Evolutionary conservation across 2,329 filamentous ascomycete species (phyloP).

Genomic region (Colletotrichum zoysiae): DNA sequence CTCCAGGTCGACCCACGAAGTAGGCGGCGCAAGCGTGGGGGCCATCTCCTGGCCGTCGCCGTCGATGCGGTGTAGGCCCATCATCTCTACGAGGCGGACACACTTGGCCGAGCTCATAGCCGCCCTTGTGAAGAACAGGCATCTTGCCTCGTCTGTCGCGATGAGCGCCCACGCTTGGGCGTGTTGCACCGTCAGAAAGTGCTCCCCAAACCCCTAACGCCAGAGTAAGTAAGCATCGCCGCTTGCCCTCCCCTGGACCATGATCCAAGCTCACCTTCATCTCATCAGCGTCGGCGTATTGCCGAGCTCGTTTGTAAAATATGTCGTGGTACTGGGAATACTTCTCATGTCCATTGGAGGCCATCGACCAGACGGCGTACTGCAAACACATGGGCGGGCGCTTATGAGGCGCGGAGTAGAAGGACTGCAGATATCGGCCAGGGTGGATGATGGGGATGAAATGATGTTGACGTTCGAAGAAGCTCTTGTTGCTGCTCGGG

Average conservation of each 20-base stretch:
- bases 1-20: conserved; percentile 81
- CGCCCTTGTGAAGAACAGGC: conserved; percentile 86
- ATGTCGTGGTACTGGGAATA: conserved; percentile 79
- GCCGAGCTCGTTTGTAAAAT: conserved; percentile 85
- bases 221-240: background rate
- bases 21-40: conserved; percentile 78
- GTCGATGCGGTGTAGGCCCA: conserved; percentile 86
- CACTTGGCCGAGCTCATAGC: conserved; percentile 84
- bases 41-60: conserved; percentile 74
- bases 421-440: conserved; percentile 78
- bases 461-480: conserved; percentile 80
- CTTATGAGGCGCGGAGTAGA: conserved; percentile 78
- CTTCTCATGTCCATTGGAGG: conserved; percentile 77
- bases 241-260: background rate
- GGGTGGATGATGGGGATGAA: conserved; percentile 84
- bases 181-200: conserved; percentile 82
- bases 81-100: conserved; percentile 81
- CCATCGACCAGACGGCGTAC: conserved; percentile 90
- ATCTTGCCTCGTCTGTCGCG: conserved; percentile 83
- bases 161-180: conserved; percentile 85
- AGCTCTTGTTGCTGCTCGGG: conserved; percentile 73
- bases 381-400: conserved; percentile 85
- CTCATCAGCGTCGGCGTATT: conserved; percentile 87
- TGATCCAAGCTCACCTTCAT: conserved; percentile 69
- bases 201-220: conserved; percentile 77